These are phyloP conservation scores for Lepidium sativum DNA, from an alignment of 345 rosid species.

Conservation along the genomic window DNA sequence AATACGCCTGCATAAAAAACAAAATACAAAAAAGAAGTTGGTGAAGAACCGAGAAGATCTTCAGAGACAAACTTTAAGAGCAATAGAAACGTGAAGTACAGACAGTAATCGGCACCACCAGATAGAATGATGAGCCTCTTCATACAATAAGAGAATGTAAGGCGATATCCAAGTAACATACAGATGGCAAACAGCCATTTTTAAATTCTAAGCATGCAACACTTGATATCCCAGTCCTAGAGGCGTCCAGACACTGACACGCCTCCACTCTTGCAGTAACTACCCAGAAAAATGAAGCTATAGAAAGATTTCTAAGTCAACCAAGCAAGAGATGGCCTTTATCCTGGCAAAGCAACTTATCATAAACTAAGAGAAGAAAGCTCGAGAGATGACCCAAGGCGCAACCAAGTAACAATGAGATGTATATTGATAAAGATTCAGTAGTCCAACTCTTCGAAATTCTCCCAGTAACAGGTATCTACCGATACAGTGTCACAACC, in stretches of 20 bases:
- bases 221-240: constrained; percentile 11
- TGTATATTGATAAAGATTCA: background rate
- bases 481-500: background rate
- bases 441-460: background rate
- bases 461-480: background rate
- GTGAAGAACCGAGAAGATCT: background rate
- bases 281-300: background rate
- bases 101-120: constrained; percentile 9
- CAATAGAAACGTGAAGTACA: background rate
- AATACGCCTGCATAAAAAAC: constrained; percentile 42
- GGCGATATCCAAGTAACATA: constrained; percentile 24
- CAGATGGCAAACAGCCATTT: constrained; percentile 30
- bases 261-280: no score
- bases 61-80: background rate
- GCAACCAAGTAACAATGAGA: background rate
- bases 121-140: constrained; percentile 18
- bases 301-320: background rate
- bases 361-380: background rate
- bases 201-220: constrained; percentile 1
- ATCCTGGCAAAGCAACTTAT: background rate
- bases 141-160: constrained; percentile 21
- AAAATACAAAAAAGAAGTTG: background rate
- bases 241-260: background rate
- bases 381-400: background rate
- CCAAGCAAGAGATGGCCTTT: background rate